phyloP scores from a whole-genome alignment of 192 early-diverging fungal genomes.

The Diversispora epigaea region DNA sequence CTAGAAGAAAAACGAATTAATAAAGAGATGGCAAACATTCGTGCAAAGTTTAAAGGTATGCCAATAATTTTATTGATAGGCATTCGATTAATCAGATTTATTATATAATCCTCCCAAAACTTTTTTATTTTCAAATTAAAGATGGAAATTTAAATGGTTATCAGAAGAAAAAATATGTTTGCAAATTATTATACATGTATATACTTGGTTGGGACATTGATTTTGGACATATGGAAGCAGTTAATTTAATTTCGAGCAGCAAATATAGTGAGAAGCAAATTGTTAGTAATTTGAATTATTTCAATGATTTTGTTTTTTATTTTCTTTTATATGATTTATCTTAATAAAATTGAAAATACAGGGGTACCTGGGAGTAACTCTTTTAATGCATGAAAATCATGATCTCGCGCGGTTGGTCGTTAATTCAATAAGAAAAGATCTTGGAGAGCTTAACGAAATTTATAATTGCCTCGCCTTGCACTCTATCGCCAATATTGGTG shows the following conservation, averaged over 20 bases:
- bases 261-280: slow-evolving; percentile 99
- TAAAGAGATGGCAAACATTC: slow-evolving; percentile 99
- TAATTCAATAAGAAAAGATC: slow-evolving; percentile 84
- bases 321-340: neutral
- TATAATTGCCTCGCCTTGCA: slow-evolving; percentile 90
- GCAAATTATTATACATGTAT: slow-evolving; percentile 99
- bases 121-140: slow-evolving; percentile 33
- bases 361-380: slow-evolving; percentile 95
- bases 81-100: too few species aligned
- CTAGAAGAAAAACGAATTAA: slow-evolving; percentile 98
- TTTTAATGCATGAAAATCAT: slow-evolving; percentile 86
- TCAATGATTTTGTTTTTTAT: neutral
- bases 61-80: neutral
- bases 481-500: slow-evolving; percentile 96
- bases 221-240: slow-evolving; percentile 97
- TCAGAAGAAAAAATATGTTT: slow-evolving; percentile 99
- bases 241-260: slow-evolving; percentile 82
- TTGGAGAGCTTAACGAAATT: slow-evolving; percentile 83
- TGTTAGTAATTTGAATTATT: slow-evolving; percentile 48
- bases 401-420: slow-evolving; percentile 83
- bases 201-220: slow-evolving; percentile 98
- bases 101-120: too few species aligned
- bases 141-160: slow-evolving; percentile 92
- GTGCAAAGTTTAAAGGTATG: slow-evolving; percentile 96
- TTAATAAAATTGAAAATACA: slow-evolving; percentile 33